A percentile compares a stretch with the other conserved stretches of the same genome.
Evolutionary conservation across 2,329 filamentous ascomycete species (phyloP).

Genomic region (Corniculantispora saksenae): DNA sequence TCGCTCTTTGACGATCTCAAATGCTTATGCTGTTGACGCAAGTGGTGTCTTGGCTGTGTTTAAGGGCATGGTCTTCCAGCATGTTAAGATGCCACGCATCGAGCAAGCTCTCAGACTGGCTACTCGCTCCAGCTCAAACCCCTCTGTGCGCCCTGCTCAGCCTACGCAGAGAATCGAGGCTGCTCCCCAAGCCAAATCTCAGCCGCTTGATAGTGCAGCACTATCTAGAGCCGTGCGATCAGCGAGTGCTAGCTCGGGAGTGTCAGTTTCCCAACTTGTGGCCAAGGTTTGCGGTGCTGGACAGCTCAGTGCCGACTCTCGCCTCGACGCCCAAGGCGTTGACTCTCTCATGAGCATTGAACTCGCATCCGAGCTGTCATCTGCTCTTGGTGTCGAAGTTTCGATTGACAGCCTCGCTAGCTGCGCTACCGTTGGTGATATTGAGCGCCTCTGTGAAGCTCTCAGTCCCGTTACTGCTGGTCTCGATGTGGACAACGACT

Average conservation of each 20-base stretch:
- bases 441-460: not conserved
- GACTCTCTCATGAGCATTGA: slow-evolving; percentile 31
- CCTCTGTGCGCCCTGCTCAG: not conserved
- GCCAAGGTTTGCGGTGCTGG: slow-evolving; percentile 27
- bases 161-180: not conserved
- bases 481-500: not conserved
- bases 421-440: slow-evolving; percentile 1
- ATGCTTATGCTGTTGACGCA: slow-evolving; percentile 28
- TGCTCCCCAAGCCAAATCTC: not conserved
- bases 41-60: slow-evolving; percentile 26
- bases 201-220: not conserved
- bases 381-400: slow-evolving; percentile 26
- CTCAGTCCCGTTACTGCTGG: not conserved
- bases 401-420: slow-evolving; percentile 18
- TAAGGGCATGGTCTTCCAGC: slow-evolving; percentile 33
- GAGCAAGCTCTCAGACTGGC: not conserved
- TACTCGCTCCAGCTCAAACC: not conserved
- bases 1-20: slow-evolving; percentile 27
- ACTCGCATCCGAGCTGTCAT: slow-evolving; percentile 23
- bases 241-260: slow-evolving; percentile 15
- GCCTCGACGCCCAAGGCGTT: slow-evolving; percentile 26
- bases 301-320: slow-evolving; percentile 16
- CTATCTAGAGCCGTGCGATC: not conserved
- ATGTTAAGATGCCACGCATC: slow-evolving; percentile 22
- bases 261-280: slow-evolving; percentile 24